A percentile compares a stretch with the other conserved stretches of the same genome.
These are phyloP conservation scores for Bipolaris sorokiniana DNA, from an alignment of 2,329 filamentous ascomycete genomes.

Conservation along the genomic window DNA sequence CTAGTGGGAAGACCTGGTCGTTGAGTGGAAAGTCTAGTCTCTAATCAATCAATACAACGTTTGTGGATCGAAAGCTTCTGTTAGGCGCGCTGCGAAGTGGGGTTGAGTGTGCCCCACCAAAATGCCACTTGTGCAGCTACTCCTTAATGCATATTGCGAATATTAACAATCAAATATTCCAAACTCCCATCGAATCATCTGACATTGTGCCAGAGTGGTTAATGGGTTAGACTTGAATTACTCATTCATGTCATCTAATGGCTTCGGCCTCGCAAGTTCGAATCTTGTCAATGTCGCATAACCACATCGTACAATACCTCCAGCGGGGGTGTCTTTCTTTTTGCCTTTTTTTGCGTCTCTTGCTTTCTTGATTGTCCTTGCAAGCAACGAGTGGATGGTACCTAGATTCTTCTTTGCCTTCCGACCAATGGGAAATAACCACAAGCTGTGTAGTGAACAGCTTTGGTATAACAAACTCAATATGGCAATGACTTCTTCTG, in stretches of 20 bases:
- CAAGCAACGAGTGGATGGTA: not conserved
- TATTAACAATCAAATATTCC: not conserved
- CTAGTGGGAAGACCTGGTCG: constrained; percentile 46
- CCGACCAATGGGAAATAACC: not conserved
- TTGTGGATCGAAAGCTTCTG: not conserved
- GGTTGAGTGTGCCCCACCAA: constrained; percentile 5
- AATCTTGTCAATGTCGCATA: constrained; percentile 42
- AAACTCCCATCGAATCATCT: constrained; percentile 11
- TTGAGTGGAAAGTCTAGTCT: constrained; percentile 43
- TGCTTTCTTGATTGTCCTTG: not conserved
- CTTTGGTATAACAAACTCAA: too few species aligned
- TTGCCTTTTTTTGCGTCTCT: not conserved
- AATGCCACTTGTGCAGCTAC: too few species aligned
- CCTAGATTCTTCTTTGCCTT: not conserved
- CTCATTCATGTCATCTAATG: constrained; percentile 49
- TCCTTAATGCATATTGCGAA: accelerated
- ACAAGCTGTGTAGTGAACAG: too few species aligned
- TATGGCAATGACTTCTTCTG: too few species aligned
- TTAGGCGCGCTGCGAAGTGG: not conserved
- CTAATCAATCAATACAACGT: constrained; percentile 18
- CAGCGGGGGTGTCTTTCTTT: not conserved
- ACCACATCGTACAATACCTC: not conserved
- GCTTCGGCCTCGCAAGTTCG: constrained; percentile 52
- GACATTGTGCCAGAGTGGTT: constrained; percentile 51
- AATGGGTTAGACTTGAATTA: constrained; percentile 53